phyloP scores from a whole-genome alignment of 2,329 filamentous ascomycete species.

The Lomentospora prolificans region DNA sequence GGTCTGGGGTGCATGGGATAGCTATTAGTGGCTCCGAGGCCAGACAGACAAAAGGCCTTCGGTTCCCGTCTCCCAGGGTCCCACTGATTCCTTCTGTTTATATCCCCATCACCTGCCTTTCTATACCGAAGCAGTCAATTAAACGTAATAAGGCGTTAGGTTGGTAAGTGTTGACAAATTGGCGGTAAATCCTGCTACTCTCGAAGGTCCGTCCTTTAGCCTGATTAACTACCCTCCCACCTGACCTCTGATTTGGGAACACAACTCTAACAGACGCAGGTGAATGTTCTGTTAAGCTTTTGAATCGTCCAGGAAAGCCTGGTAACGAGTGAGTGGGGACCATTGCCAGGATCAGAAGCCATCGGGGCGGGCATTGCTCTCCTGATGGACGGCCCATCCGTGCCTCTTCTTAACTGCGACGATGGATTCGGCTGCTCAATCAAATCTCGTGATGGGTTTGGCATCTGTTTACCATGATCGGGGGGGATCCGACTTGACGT shows the following conservation, averaged over 20 bases:
- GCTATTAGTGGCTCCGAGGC: background rate
- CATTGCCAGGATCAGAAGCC: background rate
- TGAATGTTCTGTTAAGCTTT: background rate
- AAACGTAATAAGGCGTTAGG: background rate
- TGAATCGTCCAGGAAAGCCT: background rate
- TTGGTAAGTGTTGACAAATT: constrained; percentile 7
- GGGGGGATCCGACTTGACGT: too few relatives aligned
- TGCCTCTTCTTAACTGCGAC: background rate
- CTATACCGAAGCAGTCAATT: background rate
- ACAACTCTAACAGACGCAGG: background rate
- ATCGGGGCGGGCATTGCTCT: background rate
- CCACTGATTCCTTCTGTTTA: background rate
- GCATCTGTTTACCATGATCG: background rate
- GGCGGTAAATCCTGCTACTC: background rate
- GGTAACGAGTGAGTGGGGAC: background rate
- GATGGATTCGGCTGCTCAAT: background rate
- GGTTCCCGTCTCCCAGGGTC: background rate
- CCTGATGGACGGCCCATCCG: background rate
- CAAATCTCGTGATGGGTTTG: background rate
- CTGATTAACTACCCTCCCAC: constrained; percentile 5
- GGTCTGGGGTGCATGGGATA: background rate
- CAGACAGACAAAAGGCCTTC: background rate
- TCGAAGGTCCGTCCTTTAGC: constrained; percentile 1
- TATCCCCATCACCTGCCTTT: background rate
- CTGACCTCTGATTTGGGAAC: background rate